Conservation (phyloP, 2,329 filamentous ascomycete species). For the Ceratocystiopsis minuta region DNA sequence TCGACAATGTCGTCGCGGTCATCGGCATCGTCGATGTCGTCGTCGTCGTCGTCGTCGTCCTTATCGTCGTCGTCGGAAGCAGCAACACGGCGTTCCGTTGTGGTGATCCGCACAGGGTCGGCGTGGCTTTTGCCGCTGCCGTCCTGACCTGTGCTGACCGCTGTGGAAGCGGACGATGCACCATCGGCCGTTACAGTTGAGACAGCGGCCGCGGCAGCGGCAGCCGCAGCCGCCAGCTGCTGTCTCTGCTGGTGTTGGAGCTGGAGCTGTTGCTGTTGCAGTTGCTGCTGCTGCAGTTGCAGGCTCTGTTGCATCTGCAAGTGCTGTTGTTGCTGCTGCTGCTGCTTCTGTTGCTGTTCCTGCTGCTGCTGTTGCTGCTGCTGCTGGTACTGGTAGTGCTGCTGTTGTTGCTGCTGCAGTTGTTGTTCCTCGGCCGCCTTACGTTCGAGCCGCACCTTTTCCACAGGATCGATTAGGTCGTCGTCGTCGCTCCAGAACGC, state of each 20-base stretch:
- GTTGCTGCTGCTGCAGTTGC: constrained; percentile 1
- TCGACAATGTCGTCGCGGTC: not conserved
- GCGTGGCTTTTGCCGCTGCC: not conserved
- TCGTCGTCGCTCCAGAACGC: constrained; percentile 43
- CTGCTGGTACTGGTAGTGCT: constrained; percentile 9
- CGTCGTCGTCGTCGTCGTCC: not conserved
- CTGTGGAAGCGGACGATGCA: too few species aligned
- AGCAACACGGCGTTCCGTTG: too few species aligned
- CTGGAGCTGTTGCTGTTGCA: not conserved
- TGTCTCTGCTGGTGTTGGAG: constrained; percentile 4
- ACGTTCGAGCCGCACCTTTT: constrained; percentile 37
- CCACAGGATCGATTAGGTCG: constrained; percentile 40
- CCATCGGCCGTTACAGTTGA: not conserved
- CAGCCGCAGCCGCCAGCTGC: too few species aligned
- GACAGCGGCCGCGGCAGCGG: too few species aligned
- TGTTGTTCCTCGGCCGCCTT: constrained; percentile 18
- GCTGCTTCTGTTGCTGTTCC: constrained; percentile 9
- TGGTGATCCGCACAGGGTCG: too few species aligned
- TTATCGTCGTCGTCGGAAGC: not conserved
- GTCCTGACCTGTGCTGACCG: not conserved
- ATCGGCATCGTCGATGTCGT: not conserved
- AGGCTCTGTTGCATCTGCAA: constrained; percentile 1
- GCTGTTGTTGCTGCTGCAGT: constrained; percentile 12
- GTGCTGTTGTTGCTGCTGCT: not conserved
- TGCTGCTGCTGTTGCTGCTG: constrained; percentile 15